A percentile compares a stretch with the other conserved stretches of the same genome.
Conservation (phyloP, 2,329 filamentous ascomycete genomes). For the Aspergillus caelatus region DNA sequence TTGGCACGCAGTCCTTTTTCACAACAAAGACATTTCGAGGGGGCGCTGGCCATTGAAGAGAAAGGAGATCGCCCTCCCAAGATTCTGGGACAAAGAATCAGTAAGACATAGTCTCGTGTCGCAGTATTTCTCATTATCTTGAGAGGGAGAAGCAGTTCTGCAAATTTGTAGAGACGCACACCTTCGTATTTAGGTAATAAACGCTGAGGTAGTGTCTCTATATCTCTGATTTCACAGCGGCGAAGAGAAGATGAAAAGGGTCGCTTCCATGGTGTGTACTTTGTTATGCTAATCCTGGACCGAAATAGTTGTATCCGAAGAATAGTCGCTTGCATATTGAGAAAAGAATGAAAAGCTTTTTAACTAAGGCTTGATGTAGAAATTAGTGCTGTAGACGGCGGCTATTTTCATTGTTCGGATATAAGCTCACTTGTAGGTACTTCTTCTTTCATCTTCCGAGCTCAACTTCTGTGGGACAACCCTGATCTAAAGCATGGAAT, state of each 20-base stretch:
- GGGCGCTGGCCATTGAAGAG: slow-evolving; percentile 68
- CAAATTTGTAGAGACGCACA: slow-evolving; percentile 38
- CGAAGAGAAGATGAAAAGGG: slow-evolving; percentile 46
- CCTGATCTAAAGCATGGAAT: neutral
- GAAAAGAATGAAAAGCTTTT: neutral
- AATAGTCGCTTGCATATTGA: slow-evolving; percentile 25
- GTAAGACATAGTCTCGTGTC: neutral
- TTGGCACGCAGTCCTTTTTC: slow-evolving; percentile 64
- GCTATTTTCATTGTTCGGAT: neutral
- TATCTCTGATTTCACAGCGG: slow-evolving; percentile 47
- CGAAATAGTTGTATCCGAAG: slow-evolving; percentile 16
- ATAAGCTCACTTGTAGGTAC: neutral
- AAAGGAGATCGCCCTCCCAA: slow-evolving; percentile 62
- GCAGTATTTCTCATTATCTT: neutral
- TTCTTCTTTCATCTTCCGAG: neutral
- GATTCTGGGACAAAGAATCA: slow-evolving; percentile 49
- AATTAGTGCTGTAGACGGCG: neutral
- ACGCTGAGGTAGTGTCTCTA: slow-evolving; percentile 51
- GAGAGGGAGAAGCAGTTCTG: neutral
- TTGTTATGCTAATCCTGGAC: slow-evolving; percentile 11
- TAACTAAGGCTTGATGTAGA: neutral
- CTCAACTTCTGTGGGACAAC: neutral
- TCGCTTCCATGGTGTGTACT: slow-evolving; percentile 27
- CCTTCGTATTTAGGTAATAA: slow-evolving; percentile 67
- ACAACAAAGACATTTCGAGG: slow-evolving; percentile 70